phyloP scores from a whole-genome alignment of 2,329 filamentous ascomycete genomes.

The Leptographium procerum region DNA sequence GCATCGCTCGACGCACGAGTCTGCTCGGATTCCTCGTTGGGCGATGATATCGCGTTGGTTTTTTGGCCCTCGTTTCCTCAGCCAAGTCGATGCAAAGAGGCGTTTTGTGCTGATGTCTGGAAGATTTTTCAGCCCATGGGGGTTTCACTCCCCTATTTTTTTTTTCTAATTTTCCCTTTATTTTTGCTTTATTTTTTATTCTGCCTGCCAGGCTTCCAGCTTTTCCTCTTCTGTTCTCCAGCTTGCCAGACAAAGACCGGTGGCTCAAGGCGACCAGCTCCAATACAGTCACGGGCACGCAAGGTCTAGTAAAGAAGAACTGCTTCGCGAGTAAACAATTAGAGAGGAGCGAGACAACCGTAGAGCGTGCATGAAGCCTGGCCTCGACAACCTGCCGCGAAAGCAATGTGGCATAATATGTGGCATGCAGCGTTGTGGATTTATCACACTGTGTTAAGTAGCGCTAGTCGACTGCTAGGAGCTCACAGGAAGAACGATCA shows the following conservation, averaged over 20 bases:
- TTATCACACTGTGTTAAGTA: background rate
- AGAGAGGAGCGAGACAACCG: background rate
- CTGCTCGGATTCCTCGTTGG: background rate
- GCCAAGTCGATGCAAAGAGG: background rate
- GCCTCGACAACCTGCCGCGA: background rate
- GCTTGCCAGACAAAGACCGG: background rate
- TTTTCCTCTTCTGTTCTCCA: background rate
- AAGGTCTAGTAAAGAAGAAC: background rate
- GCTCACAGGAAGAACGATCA: background rate
- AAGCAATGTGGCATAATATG: background rate
- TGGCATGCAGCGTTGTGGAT: background rate
- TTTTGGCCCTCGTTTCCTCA: background rate
- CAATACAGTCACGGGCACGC: background rate
- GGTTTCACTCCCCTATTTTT: background rate
- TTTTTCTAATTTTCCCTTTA: background rate
- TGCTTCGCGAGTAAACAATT: background rate
- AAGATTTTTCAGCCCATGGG: background rate
- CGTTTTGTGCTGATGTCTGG: background rate
- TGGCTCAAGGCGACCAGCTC: background rate
- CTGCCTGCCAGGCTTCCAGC: background rate
- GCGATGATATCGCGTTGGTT: too few species aligned
- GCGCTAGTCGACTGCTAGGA: background rate
- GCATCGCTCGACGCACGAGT: background rate
- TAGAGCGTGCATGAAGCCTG: background rate
- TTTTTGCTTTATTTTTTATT: background rate